Evolutionary conservation across 306 rosid genomes (phyloP).

Genomic region (Pterocarpus macrocarpus): DNA sequence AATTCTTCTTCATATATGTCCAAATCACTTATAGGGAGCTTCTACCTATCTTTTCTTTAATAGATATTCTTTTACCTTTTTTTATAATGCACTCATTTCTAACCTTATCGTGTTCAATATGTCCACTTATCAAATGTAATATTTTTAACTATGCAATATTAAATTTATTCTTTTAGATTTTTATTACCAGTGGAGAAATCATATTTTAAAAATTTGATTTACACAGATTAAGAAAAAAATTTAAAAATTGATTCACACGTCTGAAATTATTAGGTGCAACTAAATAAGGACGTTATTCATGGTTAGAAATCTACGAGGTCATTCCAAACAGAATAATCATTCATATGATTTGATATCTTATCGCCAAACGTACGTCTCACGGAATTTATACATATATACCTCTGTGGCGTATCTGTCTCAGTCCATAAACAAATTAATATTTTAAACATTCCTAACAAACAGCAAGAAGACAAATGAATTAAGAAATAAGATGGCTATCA

Average conservation of each 20-base stretch:
- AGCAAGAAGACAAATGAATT: slow-evolving; percentile 54
- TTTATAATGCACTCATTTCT: no score
- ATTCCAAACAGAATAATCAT: slow-evolving; percentile 13
- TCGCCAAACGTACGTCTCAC: neutral
- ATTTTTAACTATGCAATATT: no score
- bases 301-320: neutral
- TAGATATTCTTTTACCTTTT: no score
- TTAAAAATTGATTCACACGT: no score
- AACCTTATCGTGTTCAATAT: no score
- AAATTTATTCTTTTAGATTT: no score
- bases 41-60: no score
- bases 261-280: neutral
- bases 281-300: neutral
- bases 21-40: no score
- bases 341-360: neutral
- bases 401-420: neutral
- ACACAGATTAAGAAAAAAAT: no score
- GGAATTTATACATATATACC: neutral
- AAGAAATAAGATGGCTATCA: slow-evolving; percentile 34
- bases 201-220: neutral
- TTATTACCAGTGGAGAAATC: no score
- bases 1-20: no score
- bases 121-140: no score
- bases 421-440: slow-evolving; percentile 19
- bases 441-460: slow-evolving; percentile 59